Percentiles rank a stretch among this genome's conserved stretches.
These are phyloP conservation scores for Vitis rupestris DNA, from an alignment of 164 flowering plant genomes.

Conservation along the genomic window DNA sequence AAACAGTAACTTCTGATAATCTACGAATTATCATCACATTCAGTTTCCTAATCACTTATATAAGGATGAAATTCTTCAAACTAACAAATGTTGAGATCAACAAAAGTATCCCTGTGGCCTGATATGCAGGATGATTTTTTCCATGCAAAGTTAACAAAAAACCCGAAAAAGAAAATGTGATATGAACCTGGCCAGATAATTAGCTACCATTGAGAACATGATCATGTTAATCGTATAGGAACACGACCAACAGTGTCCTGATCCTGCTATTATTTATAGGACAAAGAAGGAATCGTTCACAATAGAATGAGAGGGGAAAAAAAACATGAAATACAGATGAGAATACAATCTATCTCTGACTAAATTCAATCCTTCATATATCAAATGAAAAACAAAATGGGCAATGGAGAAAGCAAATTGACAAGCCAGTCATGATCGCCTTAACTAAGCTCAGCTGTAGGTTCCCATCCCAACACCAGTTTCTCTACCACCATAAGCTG, in stretches of 20 bases:
- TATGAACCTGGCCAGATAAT: too few species aligned
- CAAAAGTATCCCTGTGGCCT: too few species aligned
- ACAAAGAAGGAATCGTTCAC: background rate
- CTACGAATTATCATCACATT: too few species aligned
- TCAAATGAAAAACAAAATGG: slow-evolving; percentile 4
- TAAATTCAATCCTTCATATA: background rate
- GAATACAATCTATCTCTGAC: background rate
- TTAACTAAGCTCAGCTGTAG: slow-evolving; percentile 33
- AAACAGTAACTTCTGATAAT: too few species aligned
- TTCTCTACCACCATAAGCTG: slow-evolving; percentile 36
- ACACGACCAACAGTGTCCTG: background rate
- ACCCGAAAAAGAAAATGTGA: too few species aligned
- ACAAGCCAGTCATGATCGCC: background rate
- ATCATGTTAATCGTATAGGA: background rate
- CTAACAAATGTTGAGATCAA: too few species aligned
- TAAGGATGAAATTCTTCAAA: too few species aligned
- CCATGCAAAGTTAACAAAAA: too few species aligned
- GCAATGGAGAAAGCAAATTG: slow-evolving; percentile 1
- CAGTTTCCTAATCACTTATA: too few species aligned
- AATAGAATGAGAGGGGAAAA: background rate
- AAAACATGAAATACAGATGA: background rate
- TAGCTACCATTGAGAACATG: background rate
- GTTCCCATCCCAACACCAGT: slow-evolving; percentile 57
- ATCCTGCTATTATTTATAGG: background rate
- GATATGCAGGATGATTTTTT: too few species aligned